Evolutionary conservation across 2,329 filamentous ascomycete genomes (phyloP), one percentile per base, ranked within the genome.

Genomic region (Fusarium lyarnte): DNA sequence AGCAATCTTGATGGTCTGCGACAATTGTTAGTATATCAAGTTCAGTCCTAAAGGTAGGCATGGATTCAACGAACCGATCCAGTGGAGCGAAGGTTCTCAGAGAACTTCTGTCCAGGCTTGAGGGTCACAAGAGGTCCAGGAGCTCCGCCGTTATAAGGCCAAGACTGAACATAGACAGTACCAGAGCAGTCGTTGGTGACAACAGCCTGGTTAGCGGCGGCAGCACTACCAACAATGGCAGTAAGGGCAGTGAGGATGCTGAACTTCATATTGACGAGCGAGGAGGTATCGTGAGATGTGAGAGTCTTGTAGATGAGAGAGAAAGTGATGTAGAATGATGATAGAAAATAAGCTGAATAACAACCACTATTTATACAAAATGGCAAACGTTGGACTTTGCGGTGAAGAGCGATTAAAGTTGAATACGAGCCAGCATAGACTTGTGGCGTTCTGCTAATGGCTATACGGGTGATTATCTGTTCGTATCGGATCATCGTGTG

Each of bases 1-100:
- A 43, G 80, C 81, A 58, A 85, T 77, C 78, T 85, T 85, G 59
- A 85, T 72, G 47, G 83, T 84, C 51, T 49, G 23, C 16, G 16
- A 1, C 0, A 31, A 29, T 17, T 33, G 31, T 49, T 49, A 49
- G 46, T 23, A 4, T 4, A 42, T 10, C 4, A 21, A 12, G 17
- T 12, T 11, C 36, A 23, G 21, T 16, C 13, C 39, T 23, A n/a
- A 42, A 42, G 3, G 39, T 14, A n/a, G 23, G 8, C 3, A 42
- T 8, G 5, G 21, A 42, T 23, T 33, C 6, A 16, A 35, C 46
- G 8, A 27, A 53, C 51, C 46, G 82, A 84, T 38, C 83, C 83
- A 49, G 77, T 61, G 13, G 68, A 9, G 29, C 75, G 76, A 69
- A 84, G 78, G 65, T 75, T 62, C 78, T 85, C 83, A 19, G 70